Conservation (phyloP, 2,329 filamentous ascomycete genomes). For the Aspergillus candidus region DNA sequence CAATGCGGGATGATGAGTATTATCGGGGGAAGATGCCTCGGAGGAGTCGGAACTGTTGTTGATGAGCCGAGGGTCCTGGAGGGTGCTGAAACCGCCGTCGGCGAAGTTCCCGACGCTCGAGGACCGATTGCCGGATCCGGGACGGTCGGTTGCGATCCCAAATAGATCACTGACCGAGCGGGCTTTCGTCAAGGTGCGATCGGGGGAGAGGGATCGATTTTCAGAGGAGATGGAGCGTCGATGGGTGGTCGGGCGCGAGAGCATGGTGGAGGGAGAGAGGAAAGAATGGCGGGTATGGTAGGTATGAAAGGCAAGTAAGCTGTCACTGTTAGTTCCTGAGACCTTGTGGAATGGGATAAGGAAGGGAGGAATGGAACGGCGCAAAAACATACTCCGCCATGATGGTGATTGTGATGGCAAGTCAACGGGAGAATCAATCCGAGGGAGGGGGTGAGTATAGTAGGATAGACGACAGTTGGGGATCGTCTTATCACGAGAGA, state of each 20-base stretch:
- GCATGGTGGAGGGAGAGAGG: conserved; percentile 34
- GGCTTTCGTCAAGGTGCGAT: conserved; percentile 37
- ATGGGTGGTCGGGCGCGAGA: conserved; percentile 30
- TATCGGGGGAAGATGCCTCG: conserved; percentile 27
- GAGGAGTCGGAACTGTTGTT: conserved; percentile 32
- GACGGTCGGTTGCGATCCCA: conserved; percentile 27
- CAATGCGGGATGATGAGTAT: conserved; percentile 51
- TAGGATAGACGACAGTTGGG: background rate
- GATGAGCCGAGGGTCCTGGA: conserved; percentile 40
- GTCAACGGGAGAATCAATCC: conserved; percentile 14
- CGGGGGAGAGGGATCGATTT: conserved; percentile 29
- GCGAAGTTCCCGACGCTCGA: conserved; percentile 27
- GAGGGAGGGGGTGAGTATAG: conserved; percentile 7
- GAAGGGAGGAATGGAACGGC: background rate
- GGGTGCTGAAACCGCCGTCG: conserved; percentile 41
- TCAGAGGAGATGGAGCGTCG: conserved; percentile 35
- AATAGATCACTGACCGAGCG: conserved; percentile 40
- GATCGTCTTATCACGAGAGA: too few relatives aligned
- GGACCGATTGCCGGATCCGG: conserved; percentile 16
- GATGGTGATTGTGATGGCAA: conserved; percentile 18
- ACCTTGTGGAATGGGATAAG: conserved; percentile 15
- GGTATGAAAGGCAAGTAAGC: conserved; percentile 36
- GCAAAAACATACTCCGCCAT: conserved; percentile 35
- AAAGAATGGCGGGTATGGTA: conserved; percentile 31
- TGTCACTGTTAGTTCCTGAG: conserved; percentile 8